These are phyloP conservation scores for Puccinia hordei DNA, from an alignment of 1,284 basidiomycete species.

Conservation along the genomic window DNA sequence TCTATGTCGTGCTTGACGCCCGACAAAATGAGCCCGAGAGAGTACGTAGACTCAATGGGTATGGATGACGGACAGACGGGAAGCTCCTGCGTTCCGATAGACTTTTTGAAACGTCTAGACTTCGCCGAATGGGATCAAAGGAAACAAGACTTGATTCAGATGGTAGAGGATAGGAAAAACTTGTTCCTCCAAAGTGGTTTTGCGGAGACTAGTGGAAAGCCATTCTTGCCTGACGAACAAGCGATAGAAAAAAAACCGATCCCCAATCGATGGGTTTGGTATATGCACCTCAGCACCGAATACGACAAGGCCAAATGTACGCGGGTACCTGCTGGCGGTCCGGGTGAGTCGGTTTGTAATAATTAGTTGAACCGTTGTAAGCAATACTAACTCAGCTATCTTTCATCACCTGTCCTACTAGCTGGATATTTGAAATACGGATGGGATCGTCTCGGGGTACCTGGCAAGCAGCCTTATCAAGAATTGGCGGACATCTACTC, in stretches of 20 bases:
- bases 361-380: not conserved
- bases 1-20: not conserved
- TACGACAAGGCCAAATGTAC: constrained; percentile 36
- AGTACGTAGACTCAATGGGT: not conserved
- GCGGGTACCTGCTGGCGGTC: constrained; percentile 38
- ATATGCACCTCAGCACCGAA: constrained; percentile 43
- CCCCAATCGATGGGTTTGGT: constrained; percentile 50
- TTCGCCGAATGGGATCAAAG: constrained; percentile 29
- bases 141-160: constrained; percentile 14
- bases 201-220: constrained; percentile 37
- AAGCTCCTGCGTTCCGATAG: constrained; percentile 28
- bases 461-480: constrained; percentile 48
- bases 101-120: constrained; percentile 28
- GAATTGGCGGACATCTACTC: constrained; percentile 44
- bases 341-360: constrained; percentile 29
- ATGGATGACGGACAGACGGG: constrained; percentile 6
- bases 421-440: constrained; percentile 50
- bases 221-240: constrained; percentile 28
- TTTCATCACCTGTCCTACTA: constrained; percentile 12
- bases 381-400: not conserved
- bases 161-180: constrained; percentile 29
- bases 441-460: constrained; percentile 45
- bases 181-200: constrained; percentile 33
- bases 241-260: constrained; percentile 43
- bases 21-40: not conserved